Percentiles rank a stretch among this genome's conserved stretches.
phyloP scores from a whole-genome alignment of 2,329 filamentous ascomycete species.

The Beauveria medogensis region DNA sequence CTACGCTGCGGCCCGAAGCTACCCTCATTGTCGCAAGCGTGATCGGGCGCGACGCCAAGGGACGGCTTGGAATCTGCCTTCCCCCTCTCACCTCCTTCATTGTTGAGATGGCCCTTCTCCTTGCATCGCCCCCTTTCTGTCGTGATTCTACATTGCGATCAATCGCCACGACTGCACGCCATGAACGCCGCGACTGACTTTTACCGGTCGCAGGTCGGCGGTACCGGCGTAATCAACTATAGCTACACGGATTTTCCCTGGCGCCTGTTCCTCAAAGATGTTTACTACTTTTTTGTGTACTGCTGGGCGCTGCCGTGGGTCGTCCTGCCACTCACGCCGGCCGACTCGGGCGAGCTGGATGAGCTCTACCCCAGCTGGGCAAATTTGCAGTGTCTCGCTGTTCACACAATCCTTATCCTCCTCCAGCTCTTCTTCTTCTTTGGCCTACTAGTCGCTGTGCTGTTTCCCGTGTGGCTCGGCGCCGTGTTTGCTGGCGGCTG shows the following conservation, averaged over 20 bases:
- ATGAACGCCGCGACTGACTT: conserved; percentile 37
- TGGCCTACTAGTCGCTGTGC: conserved; percentile 41
- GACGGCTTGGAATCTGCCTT: not conserved
- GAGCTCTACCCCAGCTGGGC: conserved; percentile 52
- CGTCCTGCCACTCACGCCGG: conserved; percentile 48
- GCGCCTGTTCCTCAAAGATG: conserved; percentile 42
- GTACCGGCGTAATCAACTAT: conserved; percentile 49
- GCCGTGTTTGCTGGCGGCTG: conserved; percentile 33
- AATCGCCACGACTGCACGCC: not conserved
- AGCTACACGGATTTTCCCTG: conserved; percentile 50
- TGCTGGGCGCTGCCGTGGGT: conserved; percentile 52
- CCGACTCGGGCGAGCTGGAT: conserved; percentile 46
- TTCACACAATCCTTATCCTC: conserved; percentile 52
- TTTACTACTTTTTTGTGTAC: conserved; percentile 48
- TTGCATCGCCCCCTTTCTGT: not conserved
- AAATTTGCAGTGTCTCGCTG: conserved; percentile 48
- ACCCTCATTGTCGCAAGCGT: not conserved
- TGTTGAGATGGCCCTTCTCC: not conserved
- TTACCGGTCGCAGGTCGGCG: conserved; percentile 52
- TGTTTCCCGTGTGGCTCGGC: conserved; percentile 43
- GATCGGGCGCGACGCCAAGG: not conserved
- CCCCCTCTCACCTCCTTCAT: not conserved
- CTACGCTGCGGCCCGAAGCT: not conserved
- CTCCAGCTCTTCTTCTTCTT: conserved; percentile 55
- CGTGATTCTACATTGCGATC: not conserved